These are phyloP conservation scores for Bisporella sp. DNA, from an alignment of 2,329 filamentous ascomycete species.

Conservation along the genomic window DNA sequence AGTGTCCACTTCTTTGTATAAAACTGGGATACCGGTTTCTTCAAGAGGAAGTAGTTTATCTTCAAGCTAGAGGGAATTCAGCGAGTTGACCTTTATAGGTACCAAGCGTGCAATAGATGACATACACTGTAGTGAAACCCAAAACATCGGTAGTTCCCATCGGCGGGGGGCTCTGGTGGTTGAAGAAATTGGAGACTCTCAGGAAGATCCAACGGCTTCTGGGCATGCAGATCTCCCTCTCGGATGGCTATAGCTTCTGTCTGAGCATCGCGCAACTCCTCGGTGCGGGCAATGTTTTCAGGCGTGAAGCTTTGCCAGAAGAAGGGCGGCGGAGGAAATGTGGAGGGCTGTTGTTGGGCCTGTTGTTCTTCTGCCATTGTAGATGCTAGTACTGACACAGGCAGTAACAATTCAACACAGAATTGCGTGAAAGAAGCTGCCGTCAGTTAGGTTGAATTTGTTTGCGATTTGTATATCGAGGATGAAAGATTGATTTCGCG, in stretches of 20 bases:
- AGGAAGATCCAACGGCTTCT: constrained; percentile 19
- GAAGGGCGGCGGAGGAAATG: constrained; percentile 79
- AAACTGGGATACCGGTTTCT: constrained; percentile 55
- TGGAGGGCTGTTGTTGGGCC: constrained; percentile 46
- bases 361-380: constrained; percentile 54
- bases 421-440: too few species aligned
- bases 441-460: too few species aligned
- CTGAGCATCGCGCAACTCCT: constrained; percentile 34
- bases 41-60: constrained; percentile 61
- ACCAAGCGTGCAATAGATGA: constrained; percentile 1
- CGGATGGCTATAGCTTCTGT: constrained; percentile 21
- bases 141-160: constrained; percentile 69
- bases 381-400: too few species aligned
- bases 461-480: too few species aligned
- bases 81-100: neutral
- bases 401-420: too few species aligned
- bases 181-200: constrained; percentile 70
- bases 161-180: constrained; percentile 67
- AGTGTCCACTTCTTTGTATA: too few species aligned
- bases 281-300: constrained; percentile 59
- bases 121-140: constrained; percentile 56
- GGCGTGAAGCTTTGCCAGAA: constrained; percentile 87
- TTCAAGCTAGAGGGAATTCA: constrained; percentile 35
- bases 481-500: too few species aligned
- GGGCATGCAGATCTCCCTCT: neutral